These are phyloP conservation scores for Zoysia pacifica DNA, from an alignment of 176 grass and related monocot species.

Conservation along the genomic window DNA sequence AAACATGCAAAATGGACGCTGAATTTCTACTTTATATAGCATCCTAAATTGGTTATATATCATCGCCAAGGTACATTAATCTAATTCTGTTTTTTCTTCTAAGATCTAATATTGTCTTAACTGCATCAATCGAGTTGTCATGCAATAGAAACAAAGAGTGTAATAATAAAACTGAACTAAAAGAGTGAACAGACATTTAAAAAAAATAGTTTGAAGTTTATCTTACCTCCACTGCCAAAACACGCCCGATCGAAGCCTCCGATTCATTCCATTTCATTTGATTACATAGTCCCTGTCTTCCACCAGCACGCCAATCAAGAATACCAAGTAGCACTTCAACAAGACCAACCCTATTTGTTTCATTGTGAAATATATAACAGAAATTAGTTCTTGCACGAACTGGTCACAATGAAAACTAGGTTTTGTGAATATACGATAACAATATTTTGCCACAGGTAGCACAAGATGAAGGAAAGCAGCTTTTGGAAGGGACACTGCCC, in stretches of 20 bases:
- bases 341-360: constrained; percentile 77
- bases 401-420: background rate
- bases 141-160: background rate
- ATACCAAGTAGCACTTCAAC: constrained; percentile 94
- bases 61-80: constrained; percentile 10
- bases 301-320: constrained; percentile 98
- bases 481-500: background rate
- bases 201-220: background rate
- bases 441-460: background rate
- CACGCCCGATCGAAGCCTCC: constrained; percentile 94
- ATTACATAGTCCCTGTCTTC: constrained; percentile 78
- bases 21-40: background rate
- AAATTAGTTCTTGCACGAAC: background rate
- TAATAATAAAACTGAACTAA: background rate
- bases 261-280: constrained; percentile 99
- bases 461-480: constrained; percentile 23
- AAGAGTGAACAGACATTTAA: background rate
- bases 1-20: constrained; percentile 25
- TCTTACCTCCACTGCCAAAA: constrained; percentile 94
- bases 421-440: constrained; percentile 15
- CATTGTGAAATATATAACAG: constrained; percentile 29
- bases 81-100: background rate
- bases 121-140: constrained; percentile 21
- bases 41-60: background rate
- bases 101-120: constrained; percentile 16